Conservation (phyloP, 1,284 basidiomycete species). For the Ustilago vetiveriae region DNA sequence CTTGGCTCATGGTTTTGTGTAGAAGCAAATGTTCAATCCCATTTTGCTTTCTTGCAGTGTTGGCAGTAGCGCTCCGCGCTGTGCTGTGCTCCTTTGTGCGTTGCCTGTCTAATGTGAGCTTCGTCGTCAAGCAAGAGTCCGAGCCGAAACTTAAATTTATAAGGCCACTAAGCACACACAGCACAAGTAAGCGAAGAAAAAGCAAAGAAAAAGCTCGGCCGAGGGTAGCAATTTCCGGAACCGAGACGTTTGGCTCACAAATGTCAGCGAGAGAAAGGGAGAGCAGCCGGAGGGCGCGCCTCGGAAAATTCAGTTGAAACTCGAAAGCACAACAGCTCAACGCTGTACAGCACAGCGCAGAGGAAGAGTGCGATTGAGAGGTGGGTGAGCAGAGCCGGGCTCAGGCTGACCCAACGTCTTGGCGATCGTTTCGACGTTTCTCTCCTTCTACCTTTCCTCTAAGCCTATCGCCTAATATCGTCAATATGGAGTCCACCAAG, state of each 20-base stretch:
- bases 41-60: no score
- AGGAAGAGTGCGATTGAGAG: not conserved
- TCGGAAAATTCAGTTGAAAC: not conserved
- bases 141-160: no score
- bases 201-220: constrained; percentile 5
- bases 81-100: no score
- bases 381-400: not conserved
- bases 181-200: not conserved
- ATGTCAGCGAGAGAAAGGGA: not conserved
- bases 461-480: constrained; percentile 40
- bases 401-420: constrained; percentile 2
- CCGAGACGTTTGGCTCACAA: not conserved
- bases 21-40: no score
- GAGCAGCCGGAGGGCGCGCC: not conserved
- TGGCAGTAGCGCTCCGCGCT: no score
- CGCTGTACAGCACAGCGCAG: no score
- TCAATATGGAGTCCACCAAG: constrained; percentile 57
- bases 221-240: constrained; percentile 1
- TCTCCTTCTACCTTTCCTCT: constrained; percentile 20
- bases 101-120: no score
- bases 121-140: no score
- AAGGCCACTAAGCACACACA: no score
- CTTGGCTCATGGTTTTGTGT: no score
- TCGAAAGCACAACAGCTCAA: no score
- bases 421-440: constrained; percentile 19